A percentile compares a stretch with the other conserved stretches of the same genome.
These are phyloP conservation scores for Pseudogymnoascus verrucosus DNA, from an alignment of 2,329 filamentous ascomycete species.

Conservation along the genomic window DNA sequence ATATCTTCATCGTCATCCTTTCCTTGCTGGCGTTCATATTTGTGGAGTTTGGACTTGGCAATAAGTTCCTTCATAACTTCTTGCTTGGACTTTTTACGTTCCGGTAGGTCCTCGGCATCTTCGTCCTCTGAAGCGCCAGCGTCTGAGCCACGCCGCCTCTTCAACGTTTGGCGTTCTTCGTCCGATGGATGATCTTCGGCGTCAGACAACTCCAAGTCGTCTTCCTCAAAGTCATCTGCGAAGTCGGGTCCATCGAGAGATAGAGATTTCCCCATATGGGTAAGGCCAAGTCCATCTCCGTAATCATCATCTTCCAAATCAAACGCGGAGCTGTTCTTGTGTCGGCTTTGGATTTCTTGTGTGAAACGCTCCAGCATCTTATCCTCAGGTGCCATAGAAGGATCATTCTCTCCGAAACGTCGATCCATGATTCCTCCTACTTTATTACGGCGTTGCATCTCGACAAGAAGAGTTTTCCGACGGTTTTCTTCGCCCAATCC, in stretches of 20 bases:
- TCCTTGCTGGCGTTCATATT: constrained; percentile 83
- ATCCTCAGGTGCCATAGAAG: constrained; percentile 87
- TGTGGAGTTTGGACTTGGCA: constrained; percentile 91
- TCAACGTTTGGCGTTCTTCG: constrained; percentile 46
- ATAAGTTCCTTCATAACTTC: constrained; percentile 98
- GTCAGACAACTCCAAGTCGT: constrained; percentile 53
- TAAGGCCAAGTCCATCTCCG: constrained; percentile 59
- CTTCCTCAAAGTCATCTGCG: constrained; percentile 72
- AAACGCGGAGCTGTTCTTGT: constrained; percentile 74
- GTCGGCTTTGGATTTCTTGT: constrained; percentile 70
- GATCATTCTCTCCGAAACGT: constrained; percentile 92
- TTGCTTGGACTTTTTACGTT: constrained; percentile 87
- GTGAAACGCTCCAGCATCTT: constrained; percentile 87
- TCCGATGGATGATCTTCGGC: constrained; percentile 50
- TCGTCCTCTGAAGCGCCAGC: constrained; percentile 41
- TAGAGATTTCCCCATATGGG: constrained; percentile 74
- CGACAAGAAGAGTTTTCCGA: constrained; percentile 73
- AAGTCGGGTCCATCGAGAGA: constrained; percentile 48
- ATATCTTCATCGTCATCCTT: constrained; percentile 93
- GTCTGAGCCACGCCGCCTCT: constrained; percentile 45
- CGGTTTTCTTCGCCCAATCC: constrained; percentile 80
- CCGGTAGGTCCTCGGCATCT: constrained; percentile 52
- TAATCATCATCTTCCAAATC: constrained; percentile 80
- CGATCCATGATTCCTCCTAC: constrained; percentile 87
- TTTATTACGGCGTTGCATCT: constrained; percentile 84